phyloP scores from a whole-genome alignment of 2,329 filamentous ascomycete species.

The Ceratocystis albifundus region DNA sequence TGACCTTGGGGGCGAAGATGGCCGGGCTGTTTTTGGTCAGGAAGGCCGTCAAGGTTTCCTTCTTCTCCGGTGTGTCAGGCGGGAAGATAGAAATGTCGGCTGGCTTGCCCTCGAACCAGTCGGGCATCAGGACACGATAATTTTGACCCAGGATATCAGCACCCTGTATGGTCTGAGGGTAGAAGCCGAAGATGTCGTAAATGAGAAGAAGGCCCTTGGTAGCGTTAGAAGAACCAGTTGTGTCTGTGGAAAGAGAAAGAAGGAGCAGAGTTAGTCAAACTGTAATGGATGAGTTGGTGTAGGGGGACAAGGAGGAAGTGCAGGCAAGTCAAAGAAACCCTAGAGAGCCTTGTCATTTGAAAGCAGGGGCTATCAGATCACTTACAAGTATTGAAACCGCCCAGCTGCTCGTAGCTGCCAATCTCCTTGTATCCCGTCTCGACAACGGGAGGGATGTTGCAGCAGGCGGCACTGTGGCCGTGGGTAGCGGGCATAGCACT shows the following conservation, averaged over 20 bases:
- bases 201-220: slow-evolving; percentile 50
- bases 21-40: slow-evolving; percentile 42
- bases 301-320: background rate
- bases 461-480: slow-evolving; percentile 47
- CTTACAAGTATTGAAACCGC: slow-evolving; percentile 43
- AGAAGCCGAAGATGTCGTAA: slow-evolving; percentile 61
- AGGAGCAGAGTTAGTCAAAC: background rate
- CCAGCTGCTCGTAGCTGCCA: slow-evolving; percentile 46
- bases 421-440: slow-evolving; percentile 45
- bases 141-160: slow-evolving; percentile 56
- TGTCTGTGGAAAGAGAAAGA: slow-evolving; percentile 30
- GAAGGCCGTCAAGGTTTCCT: slow-evolving; percentile 47
- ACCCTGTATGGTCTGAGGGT: slow-evolving; percentile 57
- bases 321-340: background rate
- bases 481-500: slow-evolving; percentile 41
- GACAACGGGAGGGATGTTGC: slow-evolving; percentile 38
- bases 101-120: slow-evolving; percentile 74
- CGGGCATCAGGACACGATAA: slow-evolving; percentile 82
- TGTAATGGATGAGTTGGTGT: no score
- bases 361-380: background rate
- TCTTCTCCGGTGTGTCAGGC: slow-evolving; percentile 52
- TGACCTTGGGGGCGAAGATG: slow-evolving; percentile 40
- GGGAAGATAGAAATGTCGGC: slow-evolving; percentile 49
- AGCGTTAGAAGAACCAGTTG: slow-evolving; percentile 38
- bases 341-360: background rate